These are phyloP conservation scores for Usnea hakonensis DNA, from an alignment of 495 filamentous ascomycete genomes.

Conservation along the genomic window DNA sequence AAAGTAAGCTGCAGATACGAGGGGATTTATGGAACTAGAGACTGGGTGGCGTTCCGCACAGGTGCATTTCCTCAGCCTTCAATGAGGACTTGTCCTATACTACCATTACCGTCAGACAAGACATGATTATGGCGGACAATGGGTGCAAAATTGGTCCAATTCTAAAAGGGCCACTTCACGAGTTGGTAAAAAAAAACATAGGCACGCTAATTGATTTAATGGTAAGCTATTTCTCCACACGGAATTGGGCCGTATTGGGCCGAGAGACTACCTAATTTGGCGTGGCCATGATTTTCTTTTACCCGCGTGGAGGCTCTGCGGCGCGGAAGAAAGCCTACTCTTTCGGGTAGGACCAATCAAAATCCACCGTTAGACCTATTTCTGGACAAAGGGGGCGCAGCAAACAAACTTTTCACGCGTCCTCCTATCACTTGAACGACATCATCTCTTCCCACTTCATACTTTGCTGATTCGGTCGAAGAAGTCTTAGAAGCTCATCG, in stretches of 20 bases:
- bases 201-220: too few species aligned
- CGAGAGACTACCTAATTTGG: too few species aligned
- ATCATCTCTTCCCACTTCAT: neutral
- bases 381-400: neutral
- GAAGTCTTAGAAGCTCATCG: neutral
- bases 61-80: too few species aligned
- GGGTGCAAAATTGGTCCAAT: too few species aligned
- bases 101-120: too few species aligned
- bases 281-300: neutral
- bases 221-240: too few species aligned
- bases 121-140: too few species aligned
- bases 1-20: neutral
- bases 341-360: slow-evolving; percentile 1
- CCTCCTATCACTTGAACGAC: neutral
- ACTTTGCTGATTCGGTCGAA: neutral
- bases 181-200: too few species aligned
- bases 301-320: neutral
- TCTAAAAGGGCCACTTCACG: too few species aligned
- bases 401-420: neutral
- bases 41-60: too few species aligned
- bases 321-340: neutral
- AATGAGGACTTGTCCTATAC: too few species aligned
- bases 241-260: too few species aligned
- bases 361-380: neutral
- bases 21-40: neutral